phyloP scores from a whole-genome alignment of 768 basidiomycete genomes.

The Podaxis mareebaensis region DNA sequence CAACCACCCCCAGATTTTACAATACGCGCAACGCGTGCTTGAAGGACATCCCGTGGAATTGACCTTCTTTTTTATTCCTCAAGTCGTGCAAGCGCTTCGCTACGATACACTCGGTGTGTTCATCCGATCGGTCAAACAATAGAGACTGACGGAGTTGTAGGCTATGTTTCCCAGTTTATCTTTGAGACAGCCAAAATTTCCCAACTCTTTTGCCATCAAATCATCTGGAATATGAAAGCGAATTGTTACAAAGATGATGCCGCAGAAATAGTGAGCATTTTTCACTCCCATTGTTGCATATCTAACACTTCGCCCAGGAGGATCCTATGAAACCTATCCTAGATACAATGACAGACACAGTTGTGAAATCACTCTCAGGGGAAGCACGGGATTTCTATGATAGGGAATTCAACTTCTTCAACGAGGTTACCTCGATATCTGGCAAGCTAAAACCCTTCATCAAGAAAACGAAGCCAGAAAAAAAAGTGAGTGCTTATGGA shows the following conservation, averaged over 20 bases:
- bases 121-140: neutral
- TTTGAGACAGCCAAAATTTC: conserved; percentile 98
- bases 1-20: conserved; percentile 82
- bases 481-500: conserved; percentile 62
- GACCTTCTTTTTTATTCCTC: conserved; percentile 99
- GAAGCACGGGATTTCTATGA: conserved; percentile 89
- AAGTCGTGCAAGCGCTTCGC: conserved; percentile 95
- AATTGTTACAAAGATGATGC: conserved; percentile 93
- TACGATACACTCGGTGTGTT: conserved; percentile 80
- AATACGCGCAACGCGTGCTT: conserved; percentile 95
- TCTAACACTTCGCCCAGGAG: conserved; percentile 49
- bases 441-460: conserved; percentile 97
- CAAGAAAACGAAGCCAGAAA: conserved; percentile 93
- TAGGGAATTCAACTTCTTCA: conserved; percentile 93
- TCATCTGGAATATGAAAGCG: conserved; percentile 99
- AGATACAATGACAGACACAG: conserved; percentile 79
- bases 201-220: conserved; percentile 97
- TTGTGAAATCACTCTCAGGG: conserved; percentile 86
- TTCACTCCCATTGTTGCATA: neutral
- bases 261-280: conserved; percentile 68
- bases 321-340: conserved; percentile 96
- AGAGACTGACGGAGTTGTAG: conserved; percentile 37
- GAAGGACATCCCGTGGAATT: conserved; percentile 93
- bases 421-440: conserved; percentile 96
- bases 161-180: conserved; percentile 93